A percentile compares a stretch with the other conserved stretches of the same genome.
phyloP scores from a whole-genome alignment of 1,284 basidiomycete genomes.

The Tilletia indica region DNA sequence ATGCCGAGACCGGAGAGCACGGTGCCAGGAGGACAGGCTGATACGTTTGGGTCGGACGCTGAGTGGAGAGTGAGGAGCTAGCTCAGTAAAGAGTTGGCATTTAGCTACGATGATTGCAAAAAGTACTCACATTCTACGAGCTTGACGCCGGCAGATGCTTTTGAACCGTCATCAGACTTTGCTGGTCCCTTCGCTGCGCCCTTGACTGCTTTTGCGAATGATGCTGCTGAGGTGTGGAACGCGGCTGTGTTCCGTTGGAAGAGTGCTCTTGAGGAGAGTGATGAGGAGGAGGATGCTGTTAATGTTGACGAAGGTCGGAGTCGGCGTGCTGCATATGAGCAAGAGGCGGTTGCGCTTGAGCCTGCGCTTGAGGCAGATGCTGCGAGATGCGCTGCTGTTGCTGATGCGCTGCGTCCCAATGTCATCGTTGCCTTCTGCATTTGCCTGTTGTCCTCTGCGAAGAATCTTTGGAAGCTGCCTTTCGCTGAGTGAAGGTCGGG shows the following conservation, averaged over 20 bases:
- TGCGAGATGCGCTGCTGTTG: neutral
- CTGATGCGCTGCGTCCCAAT: neutral
- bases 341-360: neutral
- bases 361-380: neutral
- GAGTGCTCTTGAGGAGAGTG: too few species aligned
- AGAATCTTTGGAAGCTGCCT: neutral
- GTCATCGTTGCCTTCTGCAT: neutral
- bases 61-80: neutral
- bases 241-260: neutral
- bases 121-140: conserved; percentile 5
- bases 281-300: too few species aligned
- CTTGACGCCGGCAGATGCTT: neutral
- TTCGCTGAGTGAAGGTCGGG: neutral
- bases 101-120: neutral
- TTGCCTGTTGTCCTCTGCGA: neutral
- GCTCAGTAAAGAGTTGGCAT: neutral
- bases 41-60: conserved; percentile 22
- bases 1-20: conserved; percentile 74
- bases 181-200: neutral
- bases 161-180: neutral
- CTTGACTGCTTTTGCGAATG: neutral
- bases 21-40: conserved; percentile 64
- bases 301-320: too few species aligned
- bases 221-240: neutral
- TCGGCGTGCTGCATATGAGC: neutral